These are phyloP conservation scores for Zygnema circumcarinatum DNA, from an alignment of 139 green algal species.

Conservation along the genomic window DNA sequence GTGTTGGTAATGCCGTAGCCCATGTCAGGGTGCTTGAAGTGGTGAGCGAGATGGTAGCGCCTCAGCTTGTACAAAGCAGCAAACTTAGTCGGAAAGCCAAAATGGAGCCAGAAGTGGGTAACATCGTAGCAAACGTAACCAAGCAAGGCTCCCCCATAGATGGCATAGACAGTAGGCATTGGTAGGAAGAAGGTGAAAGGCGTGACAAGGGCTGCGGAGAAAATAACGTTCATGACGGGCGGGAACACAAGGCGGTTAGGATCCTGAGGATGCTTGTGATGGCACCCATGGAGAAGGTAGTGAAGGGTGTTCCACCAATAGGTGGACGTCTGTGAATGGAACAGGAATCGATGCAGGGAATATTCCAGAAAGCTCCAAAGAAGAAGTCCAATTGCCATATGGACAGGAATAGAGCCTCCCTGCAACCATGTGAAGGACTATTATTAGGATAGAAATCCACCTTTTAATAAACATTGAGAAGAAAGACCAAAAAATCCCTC, in stretches of 20 bases:
- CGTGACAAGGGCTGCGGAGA: not conserved
- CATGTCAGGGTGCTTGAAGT: conserved; percentile 71
- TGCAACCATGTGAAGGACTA: no score
- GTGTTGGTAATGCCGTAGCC: conserved; percentile 82
- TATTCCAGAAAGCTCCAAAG: conserved; percentile 92
- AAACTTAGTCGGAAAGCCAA: conserved; percentile 30
- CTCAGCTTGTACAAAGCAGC: conserved; percentile 36
- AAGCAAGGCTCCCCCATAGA: conserved; percentile 72
- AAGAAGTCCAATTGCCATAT: conserved; percentile 5
- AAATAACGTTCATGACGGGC: conserved; percentile 71
- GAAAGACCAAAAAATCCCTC: no score
- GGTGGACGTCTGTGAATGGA: conserved; percentile 72
- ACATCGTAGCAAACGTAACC: conserved; percentile 93
- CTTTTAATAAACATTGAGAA: no score
- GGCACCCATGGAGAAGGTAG: conserved; percentile 93
- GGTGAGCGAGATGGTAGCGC: conserved; percentile 78
- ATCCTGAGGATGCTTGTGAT: conserved; percentile 95
- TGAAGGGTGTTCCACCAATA: conserved; percentile 80
- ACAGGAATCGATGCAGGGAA: conserved; percentile 87
- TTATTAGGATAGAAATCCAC: no score
- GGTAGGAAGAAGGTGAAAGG: conserved; percentile 36
- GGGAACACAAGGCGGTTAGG: conserved; percentile 89
- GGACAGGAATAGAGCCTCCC: not conserved
- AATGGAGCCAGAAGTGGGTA: conserved; percentile 78
- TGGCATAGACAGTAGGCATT: not conserved